Evolutionary conservation across 129 eudicot species (phyloP), one percentile per base, ranked within the genome.

Genomic region (Flaveria sonorensis): DNA sequence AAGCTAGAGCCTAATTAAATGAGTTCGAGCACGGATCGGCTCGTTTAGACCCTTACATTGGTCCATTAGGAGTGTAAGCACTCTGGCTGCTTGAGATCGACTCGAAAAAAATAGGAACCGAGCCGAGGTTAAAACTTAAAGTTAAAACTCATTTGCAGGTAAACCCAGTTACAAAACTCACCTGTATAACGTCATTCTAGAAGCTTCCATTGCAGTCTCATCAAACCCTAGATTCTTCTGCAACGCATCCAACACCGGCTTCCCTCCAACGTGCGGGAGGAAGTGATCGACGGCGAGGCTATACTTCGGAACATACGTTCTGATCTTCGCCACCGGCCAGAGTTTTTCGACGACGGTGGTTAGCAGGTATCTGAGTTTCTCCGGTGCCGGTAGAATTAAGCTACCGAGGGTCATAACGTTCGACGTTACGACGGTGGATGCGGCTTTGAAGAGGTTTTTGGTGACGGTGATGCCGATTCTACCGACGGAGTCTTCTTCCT

Each of bases 181-280:
- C 65, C 92, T 81, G 7, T 79, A 55, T 50, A 90, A 64, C 4
- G 96, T 88, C 90, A 90, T 90, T 68, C 85, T 75, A 7, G 92
- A 84, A 28, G 89, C 59, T 67, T 90, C 96, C 87, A 90, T 86
- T 3, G 82, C 81, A 0, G 57, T 19, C 26, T 86, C 84, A 19
- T 66, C 76, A 21, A 82, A 75, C 52, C 86, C 79, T 5, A 90
- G 50, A 10, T 48, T 82, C 30, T 48, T 83, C 73, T 90, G 81
- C 71, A 90, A 46, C 13, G 71, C 86, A 4, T 88, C 92, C 3
- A 90, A 63, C 61, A 88, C 87, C 2, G 91, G 89, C 79, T 73
- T 84, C 67, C 92, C 96, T 4, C 96, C 96, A 6, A 83, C 92
- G 48, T 90, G 96, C 14, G 88, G 81, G 19, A 83, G 71, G 71